These are phyloP conservation scores for Suhomyces kilbournensis DNA, from an alignment of 805 yeast genomes.

Conservation along the genomic window DNA sequence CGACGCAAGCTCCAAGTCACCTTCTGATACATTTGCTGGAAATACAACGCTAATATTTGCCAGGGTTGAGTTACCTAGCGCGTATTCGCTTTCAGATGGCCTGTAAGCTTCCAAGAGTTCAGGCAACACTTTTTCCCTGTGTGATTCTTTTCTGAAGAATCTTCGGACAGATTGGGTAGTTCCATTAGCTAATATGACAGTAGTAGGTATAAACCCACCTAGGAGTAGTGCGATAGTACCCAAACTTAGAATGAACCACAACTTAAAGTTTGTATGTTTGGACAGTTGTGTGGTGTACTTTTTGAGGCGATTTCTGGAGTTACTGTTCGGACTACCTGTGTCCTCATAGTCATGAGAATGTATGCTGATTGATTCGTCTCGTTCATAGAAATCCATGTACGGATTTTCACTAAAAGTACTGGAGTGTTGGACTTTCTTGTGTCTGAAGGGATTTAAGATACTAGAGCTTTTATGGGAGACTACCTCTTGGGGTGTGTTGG, in stretches of 20 bases:
- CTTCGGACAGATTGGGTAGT: conserved; percentile 21
- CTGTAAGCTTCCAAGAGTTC: conserved; percentile 4
- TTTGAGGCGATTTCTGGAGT: background rate
- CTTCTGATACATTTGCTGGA: background rate
- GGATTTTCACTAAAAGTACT: conserved; percentile 2
- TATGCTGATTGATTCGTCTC: background rate
- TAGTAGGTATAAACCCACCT: conserved; percentile 19
- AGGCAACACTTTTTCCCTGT: conserved; percentile 12
- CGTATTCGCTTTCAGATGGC: no score
- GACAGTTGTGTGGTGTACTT: background rate
- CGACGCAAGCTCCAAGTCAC: background rate
- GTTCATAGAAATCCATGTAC: background rate
- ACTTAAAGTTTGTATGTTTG: background rate
- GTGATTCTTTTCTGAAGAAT: conserved; percentile 23
- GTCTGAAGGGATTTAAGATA: conserved; percentile 15
- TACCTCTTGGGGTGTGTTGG: background rate
- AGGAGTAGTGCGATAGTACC: background rate
- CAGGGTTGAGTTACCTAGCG: background rate
- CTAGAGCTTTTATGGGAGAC: background rate
- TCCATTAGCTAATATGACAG: conserved; percentile 28
- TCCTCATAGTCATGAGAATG: background rate
- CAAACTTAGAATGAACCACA: background rate
- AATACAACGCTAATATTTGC: background rate
- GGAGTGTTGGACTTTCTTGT: conserved; percentile 4
- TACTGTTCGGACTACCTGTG: background rate